phyloP scores from a whole-genome alignment of 2,329 filamentous ascomycete species.

The Sporothrix protearum region DNA sequence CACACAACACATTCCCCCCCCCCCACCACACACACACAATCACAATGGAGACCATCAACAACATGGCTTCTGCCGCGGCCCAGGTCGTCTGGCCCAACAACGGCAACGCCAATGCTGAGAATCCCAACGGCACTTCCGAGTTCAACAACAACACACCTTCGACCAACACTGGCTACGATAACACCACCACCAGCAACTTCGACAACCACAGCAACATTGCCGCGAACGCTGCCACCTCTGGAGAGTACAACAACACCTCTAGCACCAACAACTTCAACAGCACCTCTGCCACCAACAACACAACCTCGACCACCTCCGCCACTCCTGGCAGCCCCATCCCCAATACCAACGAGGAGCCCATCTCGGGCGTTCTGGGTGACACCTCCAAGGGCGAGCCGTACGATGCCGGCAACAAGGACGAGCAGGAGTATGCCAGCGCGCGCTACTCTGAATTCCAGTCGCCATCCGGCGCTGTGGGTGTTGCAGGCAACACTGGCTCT shows the following conservation, averaged over 20 bases:
- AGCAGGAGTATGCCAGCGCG: conserved; percentile 15
- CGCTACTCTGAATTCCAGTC: not conserved
- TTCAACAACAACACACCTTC: not conserved
- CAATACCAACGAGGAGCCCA: conserved; percentile 55
- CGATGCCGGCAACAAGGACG: conserved; percentile 64
- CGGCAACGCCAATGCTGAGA: not conserved
- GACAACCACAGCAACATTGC: conserved; percentile 30
- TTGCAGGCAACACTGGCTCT: no score
- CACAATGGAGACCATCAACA: conserved; percentile 62
- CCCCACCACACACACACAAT: not conserved
- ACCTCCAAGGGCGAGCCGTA: conserved; percentile 69
- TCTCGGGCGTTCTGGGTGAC: conserved; percentile 66
- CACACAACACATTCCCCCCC: not conserved
- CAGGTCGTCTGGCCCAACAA: conserved; percentile 49
- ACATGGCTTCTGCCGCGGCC: conserved; percentile 48
- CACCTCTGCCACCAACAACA: conserved; percentile 31
- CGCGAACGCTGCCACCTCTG: not conserved
- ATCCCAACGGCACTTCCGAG: not conserved
- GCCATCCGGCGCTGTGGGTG: not conserved
- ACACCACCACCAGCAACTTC: no score
- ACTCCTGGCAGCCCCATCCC: conserved; percentile 34
- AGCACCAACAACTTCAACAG: not conserved
- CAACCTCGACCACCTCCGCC: not conserved
- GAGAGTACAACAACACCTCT: not conserved
- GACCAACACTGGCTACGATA: not conserved